Evolutionary conservation across 352 stramenopile genomes (phyloP), one percentile per base, ranked within the genome.

Genomic region (Aphanomyces astaci): DNA sequence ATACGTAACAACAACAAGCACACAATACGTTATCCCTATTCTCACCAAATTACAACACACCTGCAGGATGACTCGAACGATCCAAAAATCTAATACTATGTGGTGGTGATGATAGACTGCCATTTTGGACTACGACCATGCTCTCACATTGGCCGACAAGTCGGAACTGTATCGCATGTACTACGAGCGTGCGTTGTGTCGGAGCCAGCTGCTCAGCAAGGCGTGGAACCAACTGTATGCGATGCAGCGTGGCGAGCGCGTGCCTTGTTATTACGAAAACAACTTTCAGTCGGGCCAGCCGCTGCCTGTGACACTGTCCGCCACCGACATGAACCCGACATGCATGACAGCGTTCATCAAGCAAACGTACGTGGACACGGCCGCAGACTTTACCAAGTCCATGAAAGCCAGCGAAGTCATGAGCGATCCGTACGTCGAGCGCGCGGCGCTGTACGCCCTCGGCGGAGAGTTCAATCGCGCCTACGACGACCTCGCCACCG

Each of bases 121-220:
- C 1, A 74, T 88, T 67, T 43, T 30, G 11, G 84, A 92, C 68
- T 92, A 92, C 66, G 78, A 89, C 68, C 80, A 75, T 64, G 84
- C 84, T 3, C 43, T 88, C 11, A 70, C 73, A 1, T 69, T 92
- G 5, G 78, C 82, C 9, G 80, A 80, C 0, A 90, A 88, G 43
- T 76, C 87, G 36, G 71, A 73, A 1, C 62, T 68, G 22, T 52
- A 51, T 10, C 76, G 77, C 19, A 73, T 92, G 39, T 81, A 80
- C 62, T 92, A 92, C 64, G 84, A 92, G 60, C 80, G 84, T 22
- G 84, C 82, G 7, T 76, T 90, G 24, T 82, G 89, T 0, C 79
- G 86, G 13, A 83, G 88, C 74, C 84, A 89, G 63, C 67, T 90
- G 19, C 31, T 68, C 19, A 32, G 32, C 51, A 57, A 60, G 32